phyloP scores from a whole-genome alignment of 257 asterid genomes.

The Linaria vulgaris region DNA sequence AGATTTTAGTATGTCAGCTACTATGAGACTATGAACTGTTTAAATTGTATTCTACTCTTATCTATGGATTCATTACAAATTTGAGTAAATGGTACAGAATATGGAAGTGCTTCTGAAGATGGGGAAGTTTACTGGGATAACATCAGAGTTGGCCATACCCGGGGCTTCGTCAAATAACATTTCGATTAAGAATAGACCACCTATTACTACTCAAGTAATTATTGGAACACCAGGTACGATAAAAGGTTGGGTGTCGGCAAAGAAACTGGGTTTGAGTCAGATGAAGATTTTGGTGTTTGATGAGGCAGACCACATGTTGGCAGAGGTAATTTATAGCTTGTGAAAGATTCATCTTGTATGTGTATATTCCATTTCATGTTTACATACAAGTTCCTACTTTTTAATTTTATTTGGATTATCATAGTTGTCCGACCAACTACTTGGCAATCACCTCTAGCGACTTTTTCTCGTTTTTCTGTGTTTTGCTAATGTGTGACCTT shows the following conservation, averaged over 20 bases:
- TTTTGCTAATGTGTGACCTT: conserved; percentile 8
- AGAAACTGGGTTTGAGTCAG: conserved; percentile 66
- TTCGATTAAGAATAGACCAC: conserved; percentile 55
- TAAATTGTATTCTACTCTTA: not conserved
- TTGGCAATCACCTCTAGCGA: conserved; percentile 15
- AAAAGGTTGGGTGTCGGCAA: conserved; percentile 56
- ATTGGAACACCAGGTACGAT: conserved; percentile 99
- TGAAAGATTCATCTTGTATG: conserved; percentile 11
- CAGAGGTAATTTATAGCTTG: conserved; percentile 51
- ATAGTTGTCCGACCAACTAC: conserved; percentile 3
- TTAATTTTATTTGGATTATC: not conserved
- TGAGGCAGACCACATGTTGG: conserved; percentile 97
- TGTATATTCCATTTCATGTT: conserved; percentile 3
- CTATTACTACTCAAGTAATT: conserved; percentile 71
- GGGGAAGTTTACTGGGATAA: conserved; percentile 83
- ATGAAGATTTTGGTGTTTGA: conserved; percentile 93
- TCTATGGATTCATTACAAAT: no score
- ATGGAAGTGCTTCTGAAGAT: conserved; percentile 89
- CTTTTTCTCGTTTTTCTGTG: not conserved
- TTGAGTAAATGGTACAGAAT: conserved; percentile 54
- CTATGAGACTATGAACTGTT: no score
- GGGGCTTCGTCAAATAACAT: conserved; percentile 47
- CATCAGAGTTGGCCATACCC: conserved; percentile 78
- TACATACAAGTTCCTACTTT: not conserved
- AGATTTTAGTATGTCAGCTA: not conserved